Conservation (phyloP, 257 asterid species). For the Penstemon barbatus region DNA sequence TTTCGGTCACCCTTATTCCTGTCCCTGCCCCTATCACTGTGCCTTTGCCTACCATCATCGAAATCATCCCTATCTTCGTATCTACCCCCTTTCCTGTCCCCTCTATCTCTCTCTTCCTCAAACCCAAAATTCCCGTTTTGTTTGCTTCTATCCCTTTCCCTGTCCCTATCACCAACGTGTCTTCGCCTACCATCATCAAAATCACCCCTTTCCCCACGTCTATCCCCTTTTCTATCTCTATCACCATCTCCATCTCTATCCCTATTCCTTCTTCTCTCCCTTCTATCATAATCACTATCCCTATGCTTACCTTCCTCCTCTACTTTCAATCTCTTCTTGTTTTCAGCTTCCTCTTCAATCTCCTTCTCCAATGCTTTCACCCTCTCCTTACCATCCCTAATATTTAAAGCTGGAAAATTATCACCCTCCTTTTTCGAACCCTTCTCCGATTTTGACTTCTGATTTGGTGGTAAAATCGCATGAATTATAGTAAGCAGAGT, state of each 20-base stretch:
- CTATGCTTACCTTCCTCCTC: constrained; percentile 39
- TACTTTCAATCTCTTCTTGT: constrained; percentile 31
- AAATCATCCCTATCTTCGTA: constrained; percentile 22
- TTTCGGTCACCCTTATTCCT: constrained; percentile 26
- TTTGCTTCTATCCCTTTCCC: constrained; percentile 34
- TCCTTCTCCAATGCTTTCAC: constrained; percentile 85
- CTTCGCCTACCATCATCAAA: constrained; percentile 34
- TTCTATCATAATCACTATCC: constrained; percentile 36
- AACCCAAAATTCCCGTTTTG: constrained; percentile 35
- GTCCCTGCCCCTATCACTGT: constrained; percentile 6
- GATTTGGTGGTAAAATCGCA: constrained; percentile 71
- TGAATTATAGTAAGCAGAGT: constrained; percentile 81
- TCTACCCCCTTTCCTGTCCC: constrained; percentile 14
- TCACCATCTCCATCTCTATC: constrained; percentile 37
- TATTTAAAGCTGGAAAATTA: constrained; percentile 56
- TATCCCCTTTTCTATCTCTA: constrained; percentile 30
- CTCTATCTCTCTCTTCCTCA: constrained; percentile 17
- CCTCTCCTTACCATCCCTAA: constrained; percentile 66
- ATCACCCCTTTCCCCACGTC: constrained; percentile 31
- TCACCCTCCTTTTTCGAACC: constrained; percentile 41
- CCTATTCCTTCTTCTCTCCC: constrained; percentile 38
- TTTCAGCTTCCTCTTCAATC: constrained; percentile 62
- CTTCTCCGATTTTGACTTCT: constrained; percentile 43
- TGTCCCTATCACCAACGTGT: constrained; percentile 30
- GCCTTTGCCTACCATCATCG: constrained; percentile 18